A percentile compares a stretch with the other conserved stretches of the same genome.
phyloP scores from a whole-genome alignment of 352 stramenopile genomes.

The Globisporangium okanoganense region DNA sequence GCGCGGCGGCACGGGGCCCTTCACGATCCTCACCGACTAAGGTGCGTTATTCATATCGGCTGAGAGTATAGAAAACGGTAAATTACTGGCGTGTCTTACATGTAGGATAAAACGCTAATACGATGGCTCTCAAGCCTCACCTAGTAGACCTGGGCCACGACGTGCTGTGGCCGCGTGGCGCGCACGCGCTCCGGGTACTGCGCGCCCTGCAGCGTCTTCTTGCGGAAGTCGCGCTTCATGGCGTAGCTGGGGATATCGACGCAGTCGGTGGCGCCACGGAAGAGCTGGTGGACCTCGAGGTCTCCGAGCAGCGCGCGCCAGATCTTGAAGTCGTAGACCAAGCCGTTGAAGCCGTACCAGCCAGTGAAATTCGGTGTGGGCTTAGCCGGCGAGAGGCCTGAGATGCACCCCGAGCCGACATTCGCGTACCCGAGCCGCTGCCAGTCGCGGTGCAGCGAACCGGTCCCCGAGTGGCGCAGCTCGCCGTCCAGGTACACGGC shows the following conservation, averaged over 20 bases:
- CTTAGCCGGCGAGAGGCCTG: conserved; percentile 39
- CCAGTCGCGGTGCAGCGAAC: conserved; percentile 47
- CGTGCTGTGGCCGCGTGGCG: conserved; percentile 51
- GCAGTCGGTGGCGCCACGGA: conserved; percentile 46
- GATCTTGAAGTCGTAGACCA: conserved; percentile 52
- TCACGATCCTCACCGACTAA: conserved; percentile 10
- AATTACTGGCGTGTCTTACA: neutral
- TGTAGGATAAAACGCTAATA: neutral
- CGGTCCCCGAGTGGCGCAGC: conserved; percentile 32
- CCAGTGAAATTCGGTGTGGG: conserved; percentile 53
- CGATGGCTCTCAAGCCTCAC: neutral
- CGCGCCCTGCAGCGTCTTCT: conserved; percentile 10
- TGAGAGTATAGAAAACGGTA: neutral
- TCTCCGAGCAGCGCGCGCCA: conserved; percentile 50
- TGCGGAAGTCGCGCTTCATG: conserved; percentile 34
- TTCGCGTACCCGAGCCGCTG: conserved; percentile 40
- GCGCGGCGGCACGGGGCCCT: conserved; percentile 7
- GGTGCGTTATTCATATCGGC: neutral
- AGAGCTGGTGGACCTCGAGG: conserved; percentile 54
- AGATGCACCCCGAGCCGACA: conserved; percentile 65
- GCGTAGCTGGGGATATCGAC: conserved; percentile 54
- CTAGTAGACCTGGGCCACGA: conserved; percentile 57
- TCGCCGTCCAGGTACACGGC: conserved; percentile 63
- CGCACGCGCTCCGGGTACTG: conserved; percentile 44
- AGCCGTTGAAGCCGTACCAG: conserved; percentile 70